Conservation (phyloP, 306 rosid species). For the Oemleria cerasiformis region DNA sequence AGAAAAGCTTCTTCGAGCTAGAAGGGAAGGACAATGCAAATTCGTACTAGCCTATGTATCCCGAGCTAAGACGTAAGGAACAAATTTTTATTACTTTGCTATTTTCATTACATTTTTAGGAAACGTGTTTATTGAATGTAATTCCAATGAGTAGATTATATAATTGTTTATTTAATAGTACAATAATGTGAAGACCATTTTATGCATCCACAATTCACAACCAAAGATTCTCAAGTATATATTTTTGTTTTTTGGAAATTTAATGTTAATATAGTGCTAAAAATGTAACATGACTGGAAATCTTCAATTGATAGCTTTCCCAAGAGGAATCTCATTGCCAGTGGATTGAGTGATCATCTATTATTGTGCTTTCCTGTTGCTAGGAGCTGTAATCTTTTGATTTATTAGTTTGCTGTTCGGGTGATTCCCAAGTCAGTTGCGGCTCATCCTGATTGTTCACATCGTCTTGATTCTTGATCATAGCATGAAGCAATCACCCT, state of each 20-base stretch:
- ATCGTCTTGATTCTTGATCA: neutral
- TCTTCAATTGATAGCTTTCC: neutral
- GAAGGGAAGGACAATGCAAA: conserved; percentile 60
- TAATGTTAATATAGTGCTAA: neutral
- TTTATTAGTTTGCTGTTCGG: too few species aligned
- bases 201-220: neutral
- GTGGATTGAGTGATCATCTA: neutral
- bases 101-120: conserved; percentile 1
- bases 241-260: neutral
- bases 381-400: neutral
- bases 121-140: conserved; percentile 10
- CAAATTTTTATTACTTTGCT: conserved; percentile 11
- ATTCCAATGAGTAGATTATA: neutral
- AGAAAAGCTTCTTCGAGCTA: conserved; percentile 54
- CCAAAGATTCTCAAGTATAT: neutral
- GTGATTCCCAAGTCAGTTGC: too few species aligned
- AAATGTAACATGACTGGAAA: neutral
- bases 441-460: neutral
- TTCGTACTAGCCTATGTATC: conserved; percentile 92
- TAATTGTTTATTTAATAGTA: conserved; percentile 7
- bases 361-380: neutral
- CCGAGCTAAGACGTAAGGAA: conserved; percentile 65
- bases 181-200: conserved; percentile 13
- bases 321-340: neutral
- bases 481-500: neutral